Base-by-base conservation (phyloP, 768 basidiomycete species). In the Lentinula sp. region DNA sequence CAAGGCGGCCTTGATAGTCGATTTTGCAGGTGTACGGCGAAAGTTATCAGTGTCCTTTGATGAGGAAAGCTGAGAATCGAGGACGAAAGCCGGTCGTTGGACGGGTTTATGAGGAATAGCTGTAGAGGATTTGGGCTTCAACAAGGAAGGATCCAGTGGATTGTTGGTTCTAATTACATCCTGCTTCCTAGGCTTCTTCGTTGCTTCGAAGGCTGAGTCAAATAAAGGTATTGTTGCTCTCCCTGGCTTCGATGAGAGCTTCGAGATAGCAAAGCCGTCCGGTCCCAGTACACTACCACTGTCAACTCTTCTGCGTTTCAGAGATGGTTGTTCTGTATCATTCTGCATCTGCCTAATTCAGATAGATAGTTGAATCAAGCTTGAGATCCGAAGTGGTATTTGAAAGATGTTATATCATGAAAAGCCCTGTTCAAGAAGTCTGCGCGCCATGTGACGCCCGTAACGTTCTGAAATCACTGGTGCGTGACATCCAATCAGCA, bases 191-290 rank as follows among this genome's bases (percentile, higher is more conserved):
- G 28, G 9, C 37, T 35, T 51, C 15, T 59, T 48, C 35, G 43
- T 11, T 6, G 57, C 43, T 10, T 28, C 35, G 16, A 60, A 60
- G 9, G 35, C 59, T 4, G 59, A 52, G 6, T 40, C 11, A 43
- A 60, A 60, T 4, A 15, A 16, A 5, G 59, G 59, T 16, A 23
- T n/a, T 6, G 40, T n/a, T 16, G 50, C 18, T 52, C 42, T 50
- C 4, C 45, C 34, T 5, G 28, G 7, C 5, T 28, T 52, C 15
- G 48, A 50, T 3, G 59, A 23, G 37, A 49, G 28, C 16, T 60
- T 60, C 5, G 57, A 28, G n/a, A 15, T 48, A 7, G n/a, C 23
- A 50, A 60, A 60, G 21, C 59, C 59, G 18, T 60, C 59, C 23
- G 59, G 59, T 15, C 32, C 58, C 16, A 21, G n/a, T 4, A 50